Base-by-base conservation (phyloP, 305 asterid genomes). In the Fraxinus xanthoxyloides region DNA sequence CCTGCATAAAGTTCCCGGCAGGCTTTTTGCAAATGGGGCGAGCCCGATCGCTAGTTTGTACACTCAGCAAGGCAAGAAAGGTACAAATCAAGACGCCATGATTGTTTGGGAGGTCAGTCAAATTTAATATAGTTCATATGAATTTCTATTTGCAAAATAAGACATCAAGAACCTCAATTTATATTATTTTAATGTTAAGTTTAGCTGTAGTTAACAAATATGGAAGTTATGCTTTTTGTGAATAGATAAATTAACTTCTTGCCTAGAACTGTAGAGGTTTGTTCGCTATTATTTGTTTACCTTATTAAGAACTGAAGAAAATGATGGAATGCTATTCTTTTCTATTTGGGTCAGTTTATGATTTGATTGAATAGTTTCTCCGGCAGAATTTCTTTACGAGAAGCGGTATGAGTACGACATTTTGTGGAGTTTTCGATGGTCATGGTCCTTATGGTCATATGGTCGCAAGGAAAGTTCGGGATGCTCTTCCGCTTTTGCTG, bases 71-170 rank as follows among this genome's bases (percentile, higher is more conserved):
- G 95, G 98, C 77, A 93, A 82, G 93, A 95, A 95, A 84, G 95
- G 98, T 79, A 79, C 90, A 88, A 95, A 93, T 88, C 98, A 93
- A 87, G 98, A 95, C 84, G 98, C 98, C 72, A 92, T 95, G 98
- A 87, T 93, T 84, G 98, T 95, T 87, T 95, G 98, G 98, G 97
- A 95, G 98, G 97, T 94, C 80, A 78, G 87, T 88, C 77, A 17
- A 51, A 51, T 3, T 51, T 51, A 51, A 4, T 51, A 15, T 4
- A 17, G 61, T 51, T 51, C 23, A 48, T 17, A 4, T 51, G 61
- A 51, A 51, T 17, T 15, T 15, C 7, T 51, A 4, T 51, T 1
- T 4, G 23, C 61, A 51, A 51, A 51, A 51, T 51, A 51, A 4
- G 61, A 17, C 23, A 17, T 17, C 23, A 46, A 46, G 56, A 3